A percentile compares a stretch with the other conserved stretches of the same genome.
Evolutionary conservation across 2,329 filamentous ascomycete genomes (phyloP).

Genomic region (Nemania abortiva): DNA sequence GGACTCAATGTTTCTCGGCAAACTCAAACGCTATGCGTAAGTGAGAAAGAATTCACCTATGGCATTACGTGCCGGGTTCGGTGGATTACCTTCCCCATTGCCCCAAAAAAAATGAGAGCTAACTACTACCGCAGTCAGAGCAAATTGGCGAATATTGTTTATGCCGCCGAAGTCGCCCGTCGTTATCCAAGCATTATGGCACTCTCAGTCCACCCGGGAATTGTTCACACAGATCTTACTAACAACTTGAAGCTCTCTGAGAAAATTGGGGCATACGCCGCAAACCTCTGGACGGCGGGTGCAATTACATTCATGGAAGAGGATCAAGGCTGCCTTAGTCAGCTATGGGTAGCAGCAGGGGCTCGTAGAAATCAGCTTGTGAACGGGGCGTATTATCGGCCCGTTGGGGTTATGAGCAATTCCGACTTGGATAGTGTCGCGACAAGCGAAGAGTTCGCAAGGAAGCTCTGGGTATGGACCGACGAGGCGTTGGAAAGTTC

Average conservation of each 20-base stretch:
- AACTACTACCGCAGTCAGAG: conserved; percentile 54
- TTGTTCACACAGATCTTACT: conserved; percentile 47
- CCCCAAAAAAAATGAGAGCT: background rate
- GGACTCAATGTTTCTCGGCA: conserved; percentile 38
- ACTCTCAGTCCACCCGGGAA: conserved; percentile 48
- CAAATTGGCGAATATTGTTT: conserved; percentile 49
- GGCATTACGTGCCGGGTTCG: no score
- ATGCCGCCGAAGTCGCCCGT: conserved; percentile 46
- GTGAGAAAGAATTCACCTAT: background rate
- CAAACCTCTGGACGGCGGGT: conserved; percentile 36
- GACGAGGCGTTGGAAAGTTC: conserved; percentile 52
- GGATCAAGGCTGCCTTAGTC: conserved; percentile 55
- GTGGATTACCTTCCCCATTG: no score
- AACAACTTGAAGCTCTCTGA: conserved; percentile 33
- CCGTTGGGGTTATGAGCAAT: conserved; percentile 50
- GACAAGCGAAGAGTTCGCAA: conserved; percentile 48
- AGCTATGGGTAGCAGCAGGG: conserved; percentile 56
- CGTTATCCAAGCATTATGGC: conserved; percentile 45
- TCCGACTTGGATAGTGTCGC: conserved; percentile 45
- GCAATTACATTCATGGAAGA: conserved; percentile 39
- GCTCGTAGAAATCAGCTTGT: conserved; percentile 46
- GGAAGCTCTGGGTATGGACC: conserved; percentile 54
- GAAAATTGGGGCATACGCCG: conserved; percentile 39
- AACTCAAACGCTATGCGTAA: conserved; percentile 47
- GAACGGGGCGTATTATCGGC: conserved; percentile 55